These are phyloP conservation scores for Microthlaspi erraticum DNA, from an alignment of 345 rosid species.

Conservation along the genomic window DNA sequence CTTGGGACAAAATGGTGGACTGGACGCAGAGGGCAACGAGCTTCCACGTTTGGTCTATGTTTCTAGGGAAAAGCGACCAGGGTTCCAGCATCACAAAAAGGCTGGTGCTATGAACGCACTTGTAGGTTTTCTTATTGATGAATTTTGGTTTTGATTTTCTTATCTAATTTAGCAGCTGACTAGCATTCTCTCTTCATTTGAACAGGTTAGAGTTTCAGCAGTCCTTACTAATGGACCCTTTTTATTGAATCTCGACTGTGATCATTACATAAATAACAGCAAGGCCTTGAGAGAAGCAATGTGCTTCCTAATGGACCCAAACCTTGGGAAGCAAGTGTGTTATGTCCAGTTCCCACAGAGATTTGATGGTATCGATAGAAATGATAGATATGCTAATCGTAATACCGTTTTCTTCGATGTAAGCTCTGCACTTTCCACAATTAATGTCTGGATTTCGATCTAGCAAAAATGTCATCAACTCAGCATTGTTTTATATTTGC, in stretches of 20 bases:
- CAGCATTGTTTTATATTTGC: slow-evolving; percentile 24
- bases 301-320: slow-evolving; percentile 97
- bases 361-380: slow-evolving; percentile 91
- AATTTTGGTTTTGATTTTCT: neutral
- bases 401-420: slow-evolving; percentile 96
- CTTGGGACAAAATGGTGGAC: slow-evolving; percentile 97
- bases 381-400: slow-evolving; percentile 89
- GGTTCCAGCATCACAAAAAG: slow-evolving; percentile 97
- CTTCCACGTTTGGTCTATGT: slow-evolving; percentile 91
- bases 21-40: slow-evolving; percentile 93
- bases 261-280: slow-evolving; percentile 95
- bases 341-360: slow-evolving; percentile 97
- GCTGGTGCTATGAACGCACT: slow-evolving; percentile 98
- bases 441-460: neutral
- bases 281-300: slow-evolving; percentile 93
- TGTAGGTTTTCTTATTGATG: slow-evolving; percentile 50
- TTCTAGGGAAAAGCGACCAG: slow-evolving; percentile 96
- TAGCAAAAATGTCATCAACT: too few species aligned
- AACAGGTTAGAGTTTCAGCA: slow-evolving; percentile 92
- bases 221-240: slow-evolving; percentile 96
- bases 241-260: slow-evolving; percentile 96
- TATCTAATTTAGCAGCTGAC: slow-evolving; percentile 15
- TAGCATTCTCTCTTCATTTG: neutral
- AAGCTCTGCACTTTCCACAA: slow-evolving; percentile 46
- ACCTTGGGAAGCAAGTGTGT: slow-evolving; percentile 88